A percentile compares a stretch with the other conserved stretches of the same genome.
These are phyloP conservation scores for Euphorbia tirucalli DNA, from an alignment of 345 rosid species.

Conservation along the genomic window DNA sequence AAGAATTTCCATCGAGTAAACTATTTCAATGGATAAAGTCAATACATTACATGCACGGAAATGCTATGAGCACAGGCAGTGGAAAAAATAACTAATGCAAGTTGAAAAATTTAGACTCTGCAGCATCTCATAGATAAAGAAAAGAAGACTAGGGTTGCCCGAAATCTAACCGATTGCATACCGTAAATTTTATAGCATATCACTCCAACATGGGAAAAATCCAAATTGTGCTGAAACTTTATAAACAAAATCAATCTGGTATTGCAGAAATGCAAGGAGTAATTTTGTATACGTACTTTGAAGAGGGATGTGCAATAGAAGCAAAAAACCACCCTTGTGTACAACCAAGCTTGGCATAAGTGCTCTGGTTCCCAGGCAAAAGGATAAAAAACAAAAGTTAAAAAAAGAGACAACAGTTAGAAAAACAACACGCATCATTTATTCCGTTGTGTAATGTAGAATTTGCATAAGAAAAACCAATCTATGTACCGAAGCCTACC, in stretches of 20 bases:
- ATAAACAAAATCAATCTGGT: too few species aligned
- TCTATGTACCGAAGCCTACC: not conserved
- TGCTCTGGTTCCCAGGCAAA: constrained; percentile 42
- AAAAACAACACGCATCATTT: not conserved
- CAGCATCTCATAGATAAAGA: not conserved
- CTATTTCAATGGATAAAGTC: too few species aligned
- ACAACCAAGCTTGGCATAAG: constrained; percentile 85
- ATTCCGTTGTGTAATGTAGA: too few species aligned
- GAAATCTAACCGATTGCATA: not conserved
- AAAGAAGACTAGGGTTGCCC: not conserved
- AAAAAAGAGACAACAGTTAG: not conserved
- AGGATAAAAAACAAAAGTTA: not conserved
- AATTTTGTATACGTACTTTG: constrained; percentile 36
- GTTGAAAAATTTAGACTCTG: not conserved
- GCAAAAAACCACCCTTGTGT: constrained; percentile 95
- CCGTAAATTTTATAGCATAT: too few species aligned
- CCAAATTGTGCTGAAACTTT: too few species aligned
- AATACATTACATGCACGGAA: too few species aligned
- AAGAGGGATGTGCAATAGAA: constrained; percentile 66
- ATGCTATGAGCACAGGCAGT: too few species aligned
- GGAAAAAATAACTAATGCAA: too few species aligned
- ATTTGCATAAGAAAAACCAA: not conserved
- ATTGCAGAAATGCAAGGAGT: not conserved
- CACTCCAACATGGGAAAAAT: too few species aligned
- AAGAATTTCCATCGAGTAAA: too few species aligned